phyloP scores from a whole-genome alignment of 371 early-diverging fungal species.

The Mucor sp. region DNA sequence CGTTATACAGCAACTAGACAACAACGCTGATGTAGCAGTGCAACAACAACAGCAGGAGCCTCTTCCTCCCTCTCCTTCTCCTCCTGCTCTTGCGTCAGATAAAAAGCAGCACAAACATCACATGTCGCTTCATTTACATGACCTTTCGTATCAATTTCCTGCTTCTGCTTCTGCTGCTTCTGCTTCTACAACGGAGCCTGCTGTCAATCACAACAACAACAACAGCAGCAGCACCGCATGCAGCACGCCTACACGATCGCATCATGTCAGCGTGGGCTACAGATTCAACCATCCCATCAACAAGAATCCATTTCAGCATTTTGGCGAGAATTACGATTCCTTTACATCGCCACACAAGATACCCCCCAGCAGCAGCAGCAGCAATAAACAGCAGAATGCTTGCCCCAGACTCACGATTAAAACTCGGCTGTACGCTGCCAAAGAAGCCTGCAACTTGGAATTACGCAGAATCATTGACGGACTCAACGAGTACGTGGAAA shows the following conservation, averaged over 20 bases:
- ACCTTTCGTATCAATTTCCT: conserved; percentile 12
- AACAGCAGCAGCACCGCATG: background rate
- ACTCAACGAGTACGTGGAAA: conserved; percentile 73
- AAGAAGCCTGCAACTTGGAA: conserved; percentile 49
- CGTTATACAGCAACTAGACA: background rate
- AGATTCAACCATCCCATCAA: conserved; percentile 13
- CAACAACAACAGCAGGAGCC: background rate
- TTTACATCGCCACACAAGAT: background rate
- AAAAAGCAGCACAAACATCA: background rate
- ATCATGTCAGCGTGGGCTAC: conserved; percentile 8
- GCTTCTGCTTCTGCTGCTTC: background rate
- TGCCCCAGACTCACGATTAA: conserved; percentile 32
- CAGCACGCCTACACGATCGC: background rate
- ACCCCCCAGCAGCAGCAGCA: background rate
- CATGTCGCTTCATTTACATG: conserved; percentile 12
- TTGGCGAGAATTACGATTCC: conserved; percentile 9
- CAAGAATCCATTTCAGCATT: conserved; percentile 14
- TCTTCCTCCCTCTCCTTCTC: too few relatives aligned
- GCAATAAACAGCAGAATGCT: background rate
- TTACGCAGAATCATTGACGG: conserved; percentile 72
- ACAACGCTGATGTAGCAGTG: background rate
- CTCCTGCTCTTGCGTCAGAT: background rate
- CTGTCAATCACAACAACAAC: background rate
- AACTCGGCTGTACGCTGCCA: conserved; percentile 40
- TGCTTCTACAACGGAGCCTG: background rate